Evolutionary conservation across 345 rosid genomes (phyloP).

Genomic region (Melastoma malabathricum): DNA sequence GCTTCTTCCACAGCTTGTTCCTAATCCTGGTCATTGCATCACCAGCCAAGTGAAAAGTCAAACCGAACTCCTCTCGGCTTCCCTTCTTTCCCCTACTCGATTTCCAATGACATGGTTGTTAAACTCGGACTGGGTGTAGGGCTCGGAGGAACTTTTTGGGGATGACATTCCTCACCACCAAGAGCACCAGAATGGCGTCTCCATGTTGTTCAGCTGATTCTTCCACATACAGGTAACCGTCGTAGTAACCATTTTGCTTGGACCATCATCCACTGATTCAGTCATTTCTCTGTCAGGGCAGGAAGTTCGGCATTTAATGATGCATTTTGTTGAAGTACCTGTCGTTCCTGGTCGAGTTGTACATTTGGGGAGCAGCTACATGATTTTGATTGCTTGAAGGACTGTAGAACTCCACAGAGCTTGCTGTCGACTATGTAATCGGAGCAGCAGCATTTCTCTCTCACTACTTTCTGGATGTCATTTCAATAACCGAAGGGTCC

Average conservation of each 20-base stretch:
- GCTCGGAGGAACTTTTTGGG: conserved; percentile 82
- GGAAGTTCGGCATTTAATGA: conserved; percentile 76
- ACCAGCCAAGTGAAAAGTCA: conserved; percentile 60
- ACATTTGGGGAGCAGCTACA: too few relatives aligned
- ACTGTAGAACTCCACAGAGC: too few relatives aligned
- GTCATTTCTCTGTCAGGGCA: conserved; percentile 20
- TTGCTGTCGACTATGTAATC: too few relatives aligned
- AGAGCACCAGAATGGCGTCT: conserved; percentile 86
- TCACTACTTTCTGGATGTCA: too few relatives aligned
- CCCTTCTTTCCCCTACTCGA: too few relatives aligned
- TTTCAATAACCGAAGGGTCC: too few relatives aligned
- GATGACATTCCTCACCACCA: conserved; percentile 76
- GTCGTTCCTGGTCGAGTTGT: conserved; percentile 69
- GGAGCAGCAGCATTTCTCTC: too few relatives aligned
- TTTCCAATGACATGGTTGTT: too few relatives aligned
- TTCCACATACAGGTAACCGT: conserved; percentile 73
- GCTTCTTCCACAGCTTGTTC: conserved; percentile 66
- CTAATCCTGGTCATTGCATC: conserved; percentile 54
- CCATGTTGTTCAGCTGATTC: conserved; percentile 72
- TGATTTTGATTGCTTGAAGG: too few relatives aligned
- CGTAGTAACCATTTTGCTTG: too few relatives aligned
- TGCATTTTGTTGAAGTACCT: conserved; percentile 68
- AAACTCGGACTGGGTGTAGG: conserved; percentile 17
- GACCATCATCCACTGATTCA: too few relatives aligned
- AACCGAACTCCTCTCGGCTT: too few relatives aligned